Percentiles rank a stretch among this genome's conserved stretches.
Conservation (phyloP, 2,329 filamentous ascomycete species). For the Trichoderma sp. region DNA sequence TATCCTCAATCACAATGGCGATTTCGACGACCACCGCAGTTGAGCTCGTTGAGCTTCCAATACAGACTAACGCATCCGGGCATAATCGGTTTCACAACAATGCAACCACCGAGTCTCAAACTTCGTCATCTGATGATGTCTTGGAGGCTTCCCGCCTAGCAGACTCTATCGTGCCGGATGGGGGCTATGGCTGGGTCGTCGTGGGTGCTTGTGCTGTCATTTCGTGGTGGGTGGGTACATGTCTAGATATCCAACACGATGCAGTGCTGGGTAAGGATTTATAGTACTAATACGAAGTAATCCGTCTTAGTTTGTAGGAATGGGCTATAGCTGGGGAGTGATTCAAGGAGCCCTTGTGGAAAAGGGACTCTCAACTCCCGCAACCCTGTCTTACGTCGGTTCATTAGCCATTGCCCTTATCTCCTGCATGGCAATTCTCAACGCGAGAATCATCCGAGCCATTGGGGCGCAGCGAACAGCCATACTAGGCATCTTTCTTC, state of each 20-base stretch:
- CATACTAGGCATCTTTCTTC: slow-evolving; percentile 47
- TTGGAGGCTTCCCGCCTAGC: slow-evolving; percentile 19
- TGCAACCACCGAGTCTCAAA: neutral
- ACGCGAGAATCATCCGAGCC: slow-evolving; percentile 46
- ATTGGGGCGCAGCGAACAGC: slow-evolving; percentile 47
- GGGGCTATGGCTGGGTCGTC: slow-evolving; percentile 30
- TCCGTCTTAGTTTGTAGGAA: slow-evolving; percentile 44
- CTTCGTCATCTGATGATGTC: neutral
- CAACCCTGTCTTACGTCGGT: slow-evolving; percentile 58
- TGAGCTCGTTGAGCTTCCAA: slow-evolving; percentile 6
- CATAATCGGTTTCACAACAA: slow-evolving; percentile 5
- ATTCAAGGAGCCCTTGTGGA: slow-evolving; percentile 55
- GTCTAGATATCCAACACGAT: neutral
- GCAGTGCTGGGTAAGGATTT: neutral
- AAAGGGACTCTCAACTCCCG: slow-evolving; percentile 44
- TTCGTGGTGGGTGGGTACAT: slow-evolving; percentile 39
- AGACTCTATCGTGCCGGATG: slow-evolving; percentile 25
- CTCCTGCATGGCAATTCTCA: slow-evolving; percentile 50
- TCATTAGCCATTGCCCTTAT: slow-evolving; percentile 48
- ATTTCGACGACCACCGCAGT: slow-evolving; percentile 12
- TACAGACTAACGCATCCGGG: neutral
- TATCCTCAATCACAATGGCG: neutral
- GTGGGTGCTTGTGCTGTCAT: slow-evolving; percentile 27
- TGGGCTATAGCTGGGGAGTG: slow-evolving; percentile 58
- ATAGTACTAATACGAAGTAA: neutral